Conservation (phyloP, 257 asterid species). For the Haberlea rhodopensis region DNA sequence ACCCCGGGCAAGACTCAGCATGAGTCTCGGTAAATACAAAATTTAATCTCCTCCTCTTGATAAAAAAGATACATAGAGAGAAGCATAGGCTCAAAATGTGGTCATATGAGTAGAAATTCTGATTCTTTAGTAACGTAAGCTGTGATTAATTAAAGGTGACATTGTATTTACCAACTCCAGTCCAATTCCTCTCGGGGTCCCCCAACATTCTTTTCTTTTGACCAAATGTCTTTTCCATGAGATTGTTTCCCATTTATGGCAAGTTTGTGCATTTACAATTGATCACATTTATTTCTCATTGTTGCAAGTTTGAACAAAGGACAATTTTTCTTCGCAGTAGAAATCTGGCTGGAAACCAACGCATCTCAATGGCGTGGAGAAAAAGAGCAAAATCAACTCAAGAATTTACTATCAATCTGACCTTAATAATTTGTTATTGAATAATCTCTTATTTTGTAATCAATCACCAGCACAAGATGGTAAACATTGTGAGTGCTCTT, state of each 20-base stretch:
- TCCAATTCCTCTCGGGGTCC: neutral
- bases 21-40: too few species aligned
- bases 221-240: neutral
- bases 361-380: neutral
- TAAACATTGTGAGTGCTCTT: neutral
- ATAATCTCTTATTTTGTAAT: neutral
- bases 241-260: neutral
- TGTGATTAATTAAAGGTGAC: neutral
- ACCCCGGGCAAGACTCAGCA: too few species aligned
- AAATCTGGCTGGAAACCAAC: neutral
- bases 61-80: slow-evolving; percentile 24
- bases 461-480: neutral
- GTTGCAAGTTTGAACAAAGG: neutral
- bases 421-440: too few species aligned
- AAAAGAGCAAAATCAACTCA: too few species aligned
- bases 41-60: too few species aligned
- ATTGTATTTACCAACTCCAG: neutral
- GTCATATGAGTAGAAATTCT: slow-evolving; percentile 28
- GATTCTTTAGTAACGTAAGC: slow-evolving; percentile 22
- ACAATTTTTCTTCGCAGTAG: neutral
- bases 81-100: slow-evolving; percentile 29
- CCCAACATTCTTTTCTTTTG: neutral
- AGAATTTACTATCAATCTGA: too few species aligned
- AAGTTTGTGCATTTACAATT: too few species aligned
- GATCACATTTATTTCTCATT: neutral